Percentiles rank a stretch among this genome's conserved stretches.
phyloP scores from a whole-genome alignment of 2,329 filamentous ascomycete genomes.

The Aspergillus terreus region DNA sequence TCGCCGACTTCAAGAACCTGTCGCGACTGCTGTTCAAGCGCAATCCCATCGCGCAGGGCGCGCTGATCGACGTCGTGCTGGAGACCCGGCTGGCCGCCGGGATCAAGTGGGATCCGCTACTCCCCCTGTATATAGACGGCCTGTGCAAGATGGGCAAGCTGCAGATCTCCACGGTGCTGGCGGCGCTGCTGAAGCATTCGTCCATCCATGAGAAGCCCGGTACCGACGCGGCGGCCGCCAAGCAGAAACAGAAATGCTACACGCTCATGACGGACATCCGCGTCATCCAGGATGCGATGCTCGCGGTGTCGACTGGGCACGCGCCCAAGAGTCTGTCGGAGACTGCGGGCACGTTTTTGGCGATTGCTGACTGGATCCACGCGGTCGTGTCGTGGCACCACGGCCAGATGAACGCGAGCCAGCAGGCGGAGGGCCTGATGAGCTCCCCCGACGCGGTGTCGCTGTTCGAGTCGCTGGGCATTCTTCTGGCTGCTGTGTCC shows the following conservation, averaged over 20 bases:
- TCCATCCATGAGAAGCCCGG: constrained; percentile 26
- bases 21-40: constrained; percentile 31
- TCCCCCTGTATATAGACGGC: constrained; percentile 39
- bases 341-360: constrained; percentile 29
- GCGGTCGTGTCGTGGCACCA: constrained; percentile 35
- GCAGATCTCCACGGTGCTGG: constrained; percentile 32
- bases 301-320: constrained; percentile 34
- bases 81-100: constrained; percentile 29
- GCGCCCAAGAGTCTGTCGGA: constrained; percentile 28
- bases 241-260: constrained; percentile 17
- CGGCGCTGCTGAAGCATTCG: constrained; percentile 32
- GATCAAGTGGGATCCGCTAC: constrained; percentile 40
- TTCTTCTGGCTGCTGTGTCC: constrained; percentile 38
- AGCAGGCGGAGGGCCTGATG: constrained; percentile 28
- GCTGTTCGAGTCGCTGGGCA: constrained; percentile 41
- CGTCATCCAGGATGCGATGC: constrained; percentile 40
- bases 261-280: constrained; percentile 42
- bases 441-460: constrained; percentile 36
- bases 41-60: constrained; percentile 27
- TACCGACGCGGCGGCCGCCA: constrained; percentile 3
- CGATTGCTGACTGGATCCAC: constrained; percentile 37
- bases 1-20: constrained; percentile 35
- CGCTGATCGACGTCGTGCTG: constrained; percentile 34
- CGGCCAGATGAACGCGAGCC: constrained; percentile 20
- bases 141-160: constrained; percentile 32